Base-by-base conservation (phyloP, 768 basidiomycete genomes). In the Kwoniella sp. region DNA sequence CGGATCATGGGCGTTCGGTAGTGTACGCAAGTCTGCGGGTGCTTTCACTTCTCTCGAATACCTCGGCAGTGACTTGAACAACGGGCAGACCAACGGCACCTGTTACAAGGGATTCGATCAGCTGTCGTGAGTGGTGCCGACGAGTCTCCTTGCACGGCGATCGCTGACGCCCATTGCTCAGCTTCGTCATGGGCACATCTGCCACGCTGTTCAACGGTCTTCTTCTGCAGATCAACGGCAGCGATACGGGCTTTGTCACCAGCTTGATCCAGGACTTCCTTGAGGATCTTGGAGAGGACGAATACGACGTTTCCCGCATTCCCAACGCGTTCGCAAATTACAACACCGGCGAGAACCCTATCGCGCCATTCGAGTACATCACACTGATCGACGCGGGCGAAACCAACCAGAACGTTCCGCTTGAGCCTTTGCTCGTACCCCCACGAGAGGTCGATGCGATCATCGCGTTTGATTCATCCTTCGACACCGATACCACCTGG, bases 81-180 rank as follows among this genome's bases (percentile, higher is more conserved):
- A 84, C 50, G 86, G 85, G 3, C 63, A 76, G 51, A 79, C 84
- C 0, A 75, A 72, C 10, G 82, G 81, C 10, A 72, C 80, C 0
- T 92, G 89, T 69, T 83, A 83, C 11, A 80, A 79, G 4, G 83
- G 83, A 6, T 89, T 88, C 61, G 86, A 89, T 65, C 85, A 70
- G 50, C 26, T 67, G 85, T 69, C 80, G 73, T 55, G 67, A 69
- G 57, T 69, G 10, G 11, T 15, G 38, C 20, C 29, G 8, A 10
- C 23, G 31, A 17, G 9, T 26, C 15, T 27, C 31, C 32, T 20
- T 40, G 37, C 32, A 38, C 20, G 8, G 45, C n/a, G 23, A n/a
- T 41, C 28, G n/a, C 23, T 32, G 27, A 31, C 0, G 80, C 12
- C 15, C 8, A 17, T 23, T 22, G 10, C 79, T 3, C 37, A 69